A percentile compares a stretch with the other conserved stretches of the same genome.
Evolutionary conservation across 257 asterid genomes (phyloP).

Genomic region (Solanum tacnaense): DNA sequence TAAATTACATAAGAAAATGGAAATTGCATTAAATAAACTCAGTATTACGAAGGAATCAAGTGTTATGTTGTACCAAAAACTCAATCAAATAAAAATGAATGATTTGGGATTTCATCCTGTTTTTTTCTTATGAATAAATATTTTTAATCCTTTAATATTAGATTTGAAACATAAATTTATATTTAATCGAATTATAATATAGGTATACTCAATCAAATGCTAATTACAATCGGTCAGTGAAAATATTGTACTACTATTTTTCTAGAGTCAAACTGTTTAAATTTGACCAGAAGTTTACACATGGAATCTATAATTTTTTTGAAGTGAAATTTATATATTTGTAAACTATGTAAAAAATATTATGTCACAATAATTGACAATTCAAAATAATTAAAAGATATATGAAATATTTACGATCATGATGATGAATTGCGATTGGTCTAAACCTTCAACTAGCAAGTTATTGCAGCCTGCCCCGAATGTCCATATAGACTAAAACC

Average conservation of each 20-base stretch:
- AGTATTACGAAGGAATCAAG: not conserved
- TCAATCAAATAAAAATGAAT: not conserved
- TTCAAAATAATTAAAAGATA: too few relatives aligned
- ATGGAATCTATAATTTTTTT: too few relatives aligned
- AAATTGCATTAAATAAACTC: not conserved
- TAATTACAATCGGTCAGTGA: not conserved
- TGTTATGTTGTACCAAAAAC: not conserved
- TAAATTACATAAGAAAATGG: too few relatives aligned
- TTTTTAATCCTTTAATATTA: not conserved
- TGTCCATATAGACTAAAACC: too few relatives aligned
- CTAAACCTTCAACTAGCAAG: too few relatives aligned
- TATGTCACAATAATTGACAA: too few relatives aligned
- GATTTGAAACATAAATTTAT: not conserved
- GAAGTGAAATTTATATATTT: too few relatives aligned
- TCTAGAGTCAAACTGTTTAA: too few relatives aligned
- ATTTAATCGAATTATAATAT: accelerated
- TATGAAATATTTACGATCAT: too few relatives aligned
- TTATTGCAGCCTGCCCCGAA: too few relatives aligned
- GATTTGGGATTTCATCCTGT: not conserved
- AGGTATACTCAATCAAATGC: not conserved
- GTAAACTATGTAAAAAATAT: not conserved
- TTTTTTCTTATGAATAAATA: not conserved
- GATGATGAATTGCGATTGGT: too few relatives aligned
- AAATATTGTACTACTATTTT: not conserved
- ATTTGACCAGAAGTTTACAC: too few relatives aligned